These are phyloP conservation scores for Mycena crocata DNA, from an alignment of 768 basidiomycete species.

Conservation along the genomic window DNA sequence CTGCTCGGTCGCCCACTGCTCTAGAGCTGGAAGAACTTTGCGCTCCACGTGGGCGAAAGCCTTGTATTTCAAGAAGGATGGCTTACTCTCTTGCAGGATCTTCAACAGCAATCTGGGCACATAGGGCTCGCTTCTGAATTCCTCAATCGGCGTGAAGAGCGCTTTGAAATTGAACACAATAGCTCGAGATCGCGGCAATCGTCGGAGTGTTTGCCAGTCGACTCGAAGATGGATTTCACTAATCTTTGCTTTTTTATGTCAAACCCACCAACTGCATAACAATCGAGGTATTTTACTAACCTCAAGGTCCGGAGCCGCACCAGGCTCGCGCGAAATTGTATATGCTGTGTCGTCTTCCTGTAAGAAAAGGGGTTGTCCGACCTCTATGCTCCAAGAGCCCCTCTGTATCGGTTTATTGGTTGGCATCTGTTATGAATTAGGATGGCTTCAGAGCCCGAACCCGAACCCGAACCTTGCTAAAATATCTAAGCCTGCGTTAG, in stretches of 20 bases:
- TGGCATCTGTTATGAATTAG: too few relatives aligned
- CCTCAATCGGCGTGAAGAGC: slow-evolving; percentile 60
- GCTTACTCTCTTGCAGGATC: slow-evolving; percentile 54
- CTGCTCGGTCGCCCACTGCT: slow-evolving; percentile 60
- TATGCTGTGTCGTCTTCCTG: slow-evolving; percentile 55
- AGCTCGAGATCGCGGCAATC: slow-evolving; percentile 58
- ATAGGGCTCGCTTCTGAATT: slow-evolving; percentile 58
- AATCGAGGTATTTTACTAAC: slow-evolving; percentile 54
- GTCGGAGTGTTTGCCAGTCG: slow-evolving; percentile 67
- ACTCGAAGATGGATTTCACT: slow-evolving; percentile 60
- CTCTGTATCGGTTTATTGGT: slow-evolving; percentile 63
- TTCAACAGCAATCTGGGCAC: slow-evolving; percentile 60
- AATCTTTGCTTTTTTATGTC: too few relatives aligned
- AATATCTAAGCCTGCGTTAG: slow-evolving; percentile 48
- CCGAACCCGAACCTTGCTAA: too few relatives aligned
- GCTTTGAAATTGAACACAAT: slow-evolving; percentile 68
- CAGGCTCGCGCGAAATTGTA: slow-evolving; percentile 42
- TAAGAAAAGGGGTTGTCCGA: slow-evolving; percentile 60
- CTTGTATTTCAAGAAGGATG: slow-evolving; percentile 57
- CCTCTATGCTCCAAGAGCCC: slow-evolving; percentile 63
- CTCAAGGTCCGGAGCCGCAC: slow-evolving; percentile 46
- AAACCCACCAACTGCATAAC: too few relatives aligned
- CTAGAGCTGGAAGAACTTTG: slow-evolving; percentile 57
- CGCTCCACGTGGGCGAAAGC: slow-evolving; percentile 55
- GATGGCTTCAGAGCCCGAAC: too few relatives aligned